phyloP scores from a whole-genome alignment of 129 eudicot species.

The Artemisia argyi region DNA sequence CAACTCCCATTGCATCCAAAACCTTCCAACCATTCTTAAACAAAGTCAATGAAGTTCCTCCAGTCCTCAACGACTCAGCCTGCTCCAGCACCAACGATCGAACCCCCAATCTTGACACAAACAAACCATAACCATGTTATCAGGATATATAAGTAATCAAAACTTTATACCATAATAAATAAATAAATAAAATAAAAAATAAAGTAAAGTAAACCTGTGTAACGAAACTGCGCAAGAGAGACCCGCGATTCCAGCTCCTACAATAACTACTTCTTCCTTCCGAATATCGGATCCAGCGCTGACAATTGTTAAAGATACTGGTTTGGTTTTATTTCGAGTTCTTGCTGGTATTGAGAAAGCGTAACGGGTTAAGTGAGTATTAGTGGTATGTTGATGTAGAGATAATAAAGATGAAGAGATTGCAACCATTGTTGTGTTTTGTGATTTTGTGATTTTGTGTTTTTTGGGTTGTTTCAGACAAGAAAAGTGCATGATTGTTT shows the following conservation, averaged over 20 bases:
- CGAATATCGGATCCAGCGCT: slow-evolving; percentile 24
- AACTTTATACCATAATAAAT: not conserved
- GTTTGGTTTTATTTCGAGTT: slow-evolving; percentile 9
- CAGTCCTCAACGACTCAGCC: slow-evolving; percentile 69
- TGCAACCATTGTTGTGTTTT: slow-evolving; percentile 14
- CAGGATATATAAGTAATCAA: not conserved
- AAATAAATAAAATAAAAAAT: no score
- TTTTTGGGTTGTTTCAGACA: slow-evolving; percentile 5
- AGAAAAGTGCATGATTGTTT: not conserved
- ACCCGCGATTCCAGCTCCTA: slow-evolving; percentile 95
- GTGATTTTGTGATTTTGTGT: not conserved
- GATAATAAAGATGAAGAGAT: slow-evolving; percentile 25
- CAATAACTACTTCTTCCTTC: slow-evolving; percentile 70
- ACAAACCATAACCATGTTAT: slow-evolving; percentile 4
- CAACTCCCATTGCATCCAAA: slow-evolving; percentile 87
- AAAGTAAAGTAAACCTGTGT: slow-evolving; percentile 45
- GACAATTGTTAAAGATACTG: slow-evolving; percentile 25
- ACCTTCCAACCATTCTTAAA: slow-evolving; percentile 96
- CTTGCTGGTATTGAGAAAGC: slow-evolving; percentile 18
- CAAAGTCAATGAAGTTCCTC: slow-evolving; percentile 84
- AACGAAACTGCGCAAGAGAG: slow-evolving; percentile 90
- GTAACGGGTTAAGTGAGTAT: not conserved
- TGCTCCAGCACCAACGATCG: slow-evolving; percentile 79
- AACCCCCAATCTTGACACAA: slow-evolving; percentile 62
- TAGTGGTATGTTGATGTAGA: slow-evolving; percentile 6